Conservation (phyloP, 805 yeast species). For the Sugiyamaella valdiviana region DNA sequence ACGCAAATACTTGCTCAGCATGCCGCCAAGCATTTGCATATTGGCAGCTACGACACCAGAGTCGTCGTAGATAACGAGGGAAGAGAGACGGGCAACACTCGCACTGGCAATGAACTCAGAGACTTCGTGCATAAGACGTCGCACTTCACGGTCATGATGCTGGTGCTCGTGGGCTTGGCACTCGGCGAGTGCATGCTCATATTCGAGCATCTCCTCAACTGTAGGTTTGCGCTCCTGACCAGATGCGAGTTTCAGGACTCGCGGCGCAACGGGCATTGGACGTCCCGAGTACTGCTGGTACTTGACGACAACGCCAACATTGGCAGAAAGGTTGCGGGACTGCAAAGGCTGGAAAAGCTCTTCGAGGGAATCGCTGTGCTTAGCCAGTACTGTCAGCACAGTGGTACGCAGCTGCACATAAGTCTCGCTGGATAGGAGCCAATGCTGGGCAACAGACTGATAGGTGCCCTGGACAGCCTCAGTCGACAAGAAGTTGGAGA, state of each 20-base stretch:
- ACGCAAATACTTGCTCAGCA: too few species aligned
- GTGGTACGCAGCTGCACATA: neutral
- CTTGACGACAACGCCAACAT: neutral
- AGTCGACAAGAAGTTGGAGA: neutral
- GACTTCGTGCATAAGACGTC: neutral
- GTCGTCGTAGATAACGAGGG: slow-evolving; percentile 1
- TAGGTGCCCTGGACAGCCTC: neutral
- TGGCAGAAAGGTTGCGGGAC: neutral
- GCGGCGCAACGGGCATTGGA: neutral
- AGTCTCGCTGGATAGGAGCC: too few species aligned
- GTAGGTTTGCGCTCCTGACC: neutral
- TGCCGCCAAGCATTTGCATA: neutral
- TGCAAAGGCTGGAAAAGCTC: neutral
- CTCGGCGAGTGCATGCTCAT: neutral
- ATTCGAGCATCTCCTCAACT: neutral
- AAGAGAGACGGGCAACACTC: neutral
- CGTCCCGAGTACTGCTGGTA: neutral
- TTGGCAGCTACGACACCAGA: neutral
- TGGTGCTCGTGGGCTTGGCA: neutral
- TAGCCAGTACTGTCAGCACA: neutral
- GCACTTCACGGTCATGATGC: neutral
- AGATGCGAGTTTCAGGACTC: neutral
- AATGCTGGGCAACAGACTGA: neutral
- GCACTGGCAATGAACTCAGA: neutral
- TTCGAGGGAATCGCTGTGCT: neutral